These are phyloP conservation scores for Globisporangium cederbergense DNA, from an alignment of 352 stramenopile genomes.

Conservation along the genomic window DNA sequence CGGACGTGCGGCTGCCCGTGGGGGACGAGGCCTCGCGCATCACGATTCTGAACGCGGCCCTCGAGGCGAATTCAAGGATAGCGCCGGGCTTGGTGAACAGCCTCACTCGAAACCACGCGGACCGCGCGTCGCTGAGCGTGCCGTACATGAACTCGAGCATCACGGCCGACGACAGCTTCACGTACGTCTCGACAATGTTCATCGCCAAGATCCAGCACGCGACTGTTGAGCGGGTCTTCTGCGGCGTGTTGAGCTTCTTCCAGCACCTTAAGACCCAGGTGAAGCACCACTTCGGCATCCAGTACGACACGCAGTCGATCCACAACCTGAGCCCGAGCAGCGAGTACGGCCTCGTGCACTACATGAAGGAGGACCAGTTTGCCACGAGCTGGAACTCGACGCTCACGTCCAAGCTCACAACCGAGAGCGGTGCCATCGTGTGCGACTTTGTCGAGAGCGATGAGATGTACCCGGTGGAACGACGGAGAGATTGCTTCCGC, in stretches of 20 bases:
- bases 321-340: background rate
- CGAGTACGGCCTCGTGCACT: slow-evolving; percentile 5
- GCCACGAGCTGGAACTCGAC: slow-evolving; percentile 3
- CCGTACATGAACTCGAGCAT: slow-evolving; percentile 6
- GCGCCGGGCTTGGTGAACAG: background rate
- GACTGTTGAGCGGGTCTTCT: background rate
- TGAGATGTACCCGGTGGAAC: slow-evolving; percentile 16
- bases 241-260: background rate
- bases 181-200: slow-evolving; percentile 6
- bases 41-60: background rate
- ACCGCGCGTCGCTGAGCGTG: background rate
- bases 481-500: background rate
- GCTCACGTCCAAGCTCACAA: slow-evolving; percentile 5
- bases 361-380: background rate
- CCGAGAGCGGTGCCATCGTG: slow-evolving; percentile 19
- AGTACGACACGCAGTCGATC: slow-evolving; percentile 3
- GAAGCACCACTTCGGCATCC: slow-evolving; percentile 5
- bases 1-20: background rate
- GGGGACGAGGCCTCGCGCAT: background rate
- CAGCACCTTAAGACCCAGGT: background rate
- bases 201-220: slow-evolving; percentile 6
- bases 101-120: background rate
- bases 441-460: slow-evolving; percentile 46
- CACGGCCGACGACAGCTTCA: background rate
- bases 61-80: background rate